Conservation (phyloP, 106 monocot genomes). For the Dendrobium huoshanense region DNA sequence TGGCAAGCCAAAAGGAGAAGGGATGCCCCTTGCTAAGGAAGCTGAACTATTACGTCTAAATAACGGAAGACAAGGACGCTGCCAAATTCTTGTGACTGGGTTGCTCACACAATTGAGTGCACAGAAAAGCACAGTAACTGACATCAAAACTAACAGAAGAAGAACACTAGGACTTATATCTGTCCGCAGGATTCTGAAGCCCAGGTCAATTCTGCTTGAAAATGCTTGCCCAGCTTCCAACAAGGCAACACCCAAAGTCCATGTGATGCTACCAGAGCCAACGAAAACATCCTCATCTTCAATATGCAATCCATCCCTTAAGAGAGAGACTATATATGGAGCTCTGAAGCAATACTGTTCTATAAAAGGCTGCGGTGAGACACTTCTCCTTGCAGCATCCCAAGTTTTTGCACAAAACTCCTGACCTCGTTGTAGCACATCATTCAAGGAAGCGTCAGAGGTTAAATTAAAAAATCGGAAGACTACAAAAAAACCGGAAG, state of each 20-base stretch:
- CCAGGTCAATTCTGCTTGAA: slow-evolving; percentile 50
- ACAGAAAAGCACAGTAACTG: slow-evolving; percentile 41
- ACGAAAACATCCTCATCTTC: slow-evolving; percentile 61
- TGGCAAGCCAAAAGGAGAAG: slow-evolving; percentile 55
- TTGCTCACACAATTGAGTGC: slow-evolving; percentile 43
- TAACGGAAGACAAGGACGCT: slow-evolving; percentile 56
- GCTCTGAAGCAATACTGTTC: slow-evolving; percentile 97
- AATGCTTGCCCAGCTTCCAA: slow-evolving; percentile 66
- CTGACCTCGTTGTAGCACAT: slow-evolving; percentile 58
- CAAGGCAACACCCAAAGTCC: slow-evolving; percentile 93
- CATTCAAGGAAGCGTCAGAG: slow-evolving; percentile 51
- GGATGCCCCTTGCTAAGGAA: slow-evolving; percentile 27
- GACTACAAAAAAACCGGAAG: slow-evolving; percentile 96
- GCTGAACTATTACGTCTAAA: slow-evolving; percentile 56
- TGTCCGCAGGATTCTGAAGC: slow-evolving; percentile 34
- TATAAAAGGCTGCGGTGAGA: slow-evolving; percentile 86
- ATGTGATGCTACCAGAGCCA: slow-evolving; percentile 93
- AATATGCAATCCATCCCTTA: slow-evolving; percentile 90
- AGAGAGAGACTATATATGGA: slow-evolving; percentile 74
- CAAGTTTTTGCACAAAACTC: slow-evolving; percentile 74
- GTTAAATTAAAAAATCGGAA: slow-evolving; percentile 89
- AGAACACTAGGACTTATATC: slow-evolving; percentile 31
- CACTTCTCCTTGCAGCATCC: slow-evolving; percentile 83
- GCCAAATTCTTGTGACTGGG: slow-evolving; percentile 49
- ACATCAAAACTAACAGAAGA: slow-evolving; percentile 43